phyloP scores from a whole-genome alignment of 1,284 basidiomycete species.

The Leucoagaricus sp. region DNA sequence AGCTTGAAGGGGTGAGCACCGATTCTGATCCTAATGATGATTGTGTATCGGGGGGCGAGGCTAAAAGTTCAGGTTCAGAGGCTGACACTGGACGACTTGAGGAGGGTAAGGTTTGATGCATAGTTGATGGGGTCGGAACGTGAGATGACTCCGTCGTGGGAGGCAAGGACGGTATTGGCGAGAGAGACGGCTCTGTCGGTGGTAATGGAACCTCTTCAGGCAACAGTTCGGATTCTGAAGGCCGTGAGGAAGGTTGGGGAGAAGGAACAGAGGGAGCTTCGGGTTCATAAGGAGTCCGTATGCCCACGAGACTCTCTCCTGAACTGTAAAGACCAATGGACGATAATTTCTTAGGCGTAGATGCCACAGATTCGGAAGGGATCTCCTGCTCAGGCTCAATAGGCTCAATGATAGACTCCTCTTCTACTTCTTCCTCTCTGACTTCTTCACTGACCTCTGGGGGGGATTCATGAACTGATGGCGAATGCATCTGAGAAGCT shows the following conservation, averaged over 20 bases:
- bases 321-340: conserved; percentile 6
- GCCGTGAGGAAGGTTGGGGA: conserved; percentile 19
- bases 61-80: conserved; percentile 2
- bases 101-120: background rate
- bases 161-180: conserved; percentile 16
- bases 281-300: conserved; percentile 33
- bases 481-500: conserved; percentile 9
- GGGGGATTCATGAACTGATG: background rate
- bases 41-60: conserved; percentile 16
- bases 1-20: conserved; percentile 18
- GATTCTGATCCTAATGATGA: conserved; percentile 12
- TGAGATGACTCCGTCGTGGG: conserved; percentile 15
- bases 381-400: background rate
- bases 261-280: conserved; percentile 24
- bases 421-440: background rate
- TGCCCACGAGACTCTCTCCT: conserved; percentile 34
- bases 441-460: background rate
- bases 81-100: background rate
- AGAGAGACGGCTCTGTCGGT: conserved; percentile 17
- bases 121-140: conserved; percentile 18
- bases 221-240: conserved; percentile 30
- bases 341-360: conserved; percentile 9
- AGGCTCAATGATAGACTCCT: background rate
- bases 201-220: conserved; percentile 37
- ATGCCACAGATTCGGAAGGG: background rate